A percentile compares a stretch with the other conserved stretches of the same genome.
Evolutionary conservation across 257 asterid genomes (phyloP).

Genomic region (Solanum tarijense): DNA sequence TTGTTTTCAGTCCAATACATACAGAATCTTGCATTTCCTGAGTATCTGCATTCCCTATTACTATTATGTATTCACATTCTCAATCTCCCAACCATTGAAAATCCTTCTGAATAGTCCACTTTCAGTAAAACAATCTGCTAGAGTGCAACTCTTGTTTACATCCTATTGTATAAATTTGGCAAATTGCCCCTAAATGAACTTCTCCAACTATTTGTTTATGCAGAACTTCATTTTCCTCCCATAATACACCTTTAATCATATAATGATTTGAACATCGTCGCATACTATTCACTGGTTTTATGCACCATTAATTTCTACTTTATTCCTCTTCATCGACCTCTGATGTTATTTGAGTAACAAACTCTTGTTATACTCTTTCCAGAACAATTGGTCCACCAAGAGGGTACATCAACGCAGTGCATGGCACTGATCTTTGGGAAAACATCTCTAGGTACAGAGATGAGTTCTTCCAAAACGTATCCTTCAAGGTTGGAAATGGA

Average conservation of each 20-base stretch:
- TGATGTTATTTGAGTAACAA: not conserved
- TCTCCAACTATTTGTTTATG: not conserved
- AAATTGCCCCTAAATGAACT: not conserved
- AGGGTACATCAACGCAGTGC: not conserved
- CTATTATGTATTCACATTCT: not conserved
- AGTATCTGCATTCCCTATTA: not conserved
- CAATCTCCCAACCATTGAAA: not conserved
- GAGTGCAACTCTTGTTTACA: not conserved
- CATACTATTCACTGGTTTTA: not conserved
- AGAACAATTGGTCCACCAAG: not conserved
- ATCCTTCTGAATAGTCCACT: not conserved
- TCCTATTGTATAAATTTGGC: not conserved
- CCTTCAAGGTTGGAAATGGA: not conserved
- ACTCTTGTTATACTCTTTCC: not conserved
- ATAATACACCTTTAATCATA: not conserved
- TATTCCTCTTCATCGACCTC: not conserved
- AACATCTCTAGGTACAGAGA: not conserved
- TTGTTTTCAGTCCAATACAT: not conserved
- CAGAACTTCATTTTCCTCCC: not conserved
- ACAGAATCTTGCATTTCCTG: not conserved
- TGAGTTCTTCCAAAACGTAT: not conserved
- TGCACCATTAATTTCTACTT: not conserved
- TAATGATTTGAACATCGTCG: not conserved
- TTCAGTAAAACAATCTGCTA: not conserved
- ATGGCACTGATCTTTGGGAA: not conserved